Evolutionary conservation across 2,329 filamentous ascomycete species (phyloP), one percentile per base, ranked within the genome.

Genomic region (Aureobasidium namibiae): DNA sequence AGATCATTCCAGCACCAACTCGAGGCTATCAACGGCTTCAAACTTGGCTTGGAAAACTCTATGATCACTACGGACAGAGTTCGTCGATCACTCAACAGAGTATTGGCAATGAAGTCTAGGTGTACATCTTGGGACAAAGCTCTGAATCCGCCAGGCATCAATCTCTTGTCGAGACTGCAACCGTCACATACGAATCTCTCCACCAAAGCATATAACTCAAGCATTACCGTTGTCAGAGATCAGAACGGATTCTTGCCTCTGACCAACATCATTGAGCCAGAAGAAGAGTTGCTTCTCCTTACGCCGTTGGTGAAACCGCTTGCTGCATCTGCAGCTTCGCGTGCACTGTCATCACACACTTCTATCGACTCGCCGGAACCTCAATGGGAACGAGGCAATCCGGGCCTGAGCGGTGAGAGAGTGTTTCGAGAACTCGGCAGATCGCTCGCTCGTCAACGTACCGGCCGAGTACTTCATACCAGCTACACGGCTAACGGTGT

Each of bases 401-500:
- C 82, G 10, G 78, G 96, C 21, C 90, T 96, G 86, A 96, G 89
- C 65, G 92, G 92, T 29, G 92, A 97, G 73, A 86, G 89, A 31
- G 91, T 97, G 0, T 97, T 97, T 67, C 82, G 90, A 66, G 91
- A 96, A 69, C 80, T 97, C 24, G 92, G 92, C 1, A 84, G 90
- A 65, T 90, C 89, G 7, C 76, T 97, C n/a, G 92, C 92, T 11
- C 82, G 92, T 56, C 88, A 91, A 64, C 81, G 92, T 23, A 90
- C 89, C 65, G 90, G 92, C 21, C 89, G 94, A 67, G 83, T 96
- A 6, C 77, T 96, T 16, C 91, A 97, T 71, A 96, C 92, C 1
- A 96, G 92, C 13, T 97, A 97, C 69, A 96, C 92, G 0, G 89
- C 91, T 1, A 95, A 96, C 66, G 92, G 92, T 14, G 87, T 97